These are phyloP conservation scores for Roridomyces roridus DNA, from an alignment of 768 basidiomycete species.

Conservation along the genomic window DNA sequence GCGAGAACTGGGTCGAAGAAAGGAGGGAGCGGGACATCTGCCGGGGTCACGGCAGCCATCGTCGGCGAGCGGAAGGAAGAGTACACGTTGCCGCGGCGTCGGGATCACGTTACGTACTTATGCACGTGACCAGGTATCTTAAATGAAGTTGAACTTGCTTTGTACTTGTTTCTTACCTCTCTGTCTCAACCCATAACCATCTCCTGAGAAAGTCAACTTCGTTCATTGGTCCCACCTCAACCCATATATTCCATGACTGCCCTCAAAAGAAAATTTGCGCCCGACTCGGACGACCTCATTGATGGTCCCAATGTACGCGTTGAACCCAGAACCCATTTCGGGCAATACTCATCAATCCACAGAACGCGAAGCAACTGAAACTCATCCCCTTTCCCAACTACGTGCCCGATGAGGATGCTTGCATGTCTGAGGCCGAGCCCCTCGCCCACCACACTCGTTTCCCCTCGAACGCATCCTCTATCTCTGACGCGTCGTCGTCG, in stretches of 20 bases:
- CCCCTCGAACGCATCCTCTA: constrained; percentile 61
- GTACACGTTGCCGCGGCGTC: too few species aligned
- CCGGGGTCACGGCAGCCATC: constrained; percentile 25
- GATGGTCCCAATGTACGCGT: constrained; percentile 49
- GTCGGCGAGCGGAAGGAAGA: constrained; percentile 18
- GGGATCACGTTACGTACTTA: too few species aligned
- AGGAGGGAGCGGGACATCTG: constrained; percentile 46
- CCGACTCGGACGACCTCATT: constrained; percentile 56
- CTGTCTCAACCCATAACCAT: background rate
- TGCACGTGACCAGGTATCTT: background rate
- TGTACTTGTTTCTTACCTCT: background rate
- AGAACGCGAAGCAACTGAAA: constrained; percentile 75
- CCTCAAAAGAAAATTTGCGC: constrained; percentile 77
- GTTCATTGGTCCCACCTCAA: background rate
- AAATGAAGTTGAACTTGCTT: background rate
- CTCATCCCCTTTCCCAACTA: constrained; percentile 77
- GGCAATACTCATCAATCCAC: constrained; percentile 28
- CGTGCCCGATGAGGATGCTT: constrained; percentile 66
- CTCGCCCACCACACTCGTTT: constrained; percentile 67
- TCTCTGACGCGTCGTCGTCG: constrained; percentile 57
- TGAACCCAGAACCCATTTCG: constrained; percentile 19
- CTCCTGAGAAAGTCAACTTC: background rate
- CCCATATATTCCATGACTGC: constrained; percentile 31
- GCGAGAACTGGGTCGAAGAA: constrained; percentile 60
- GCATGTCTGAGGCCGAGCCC: constrained; percentile 75